Percentiles rank a stretch among this genome's conserved stretches.
Conservation (phyloP, 345 rosid species). For the Dipteronia sinensis region DNA sequence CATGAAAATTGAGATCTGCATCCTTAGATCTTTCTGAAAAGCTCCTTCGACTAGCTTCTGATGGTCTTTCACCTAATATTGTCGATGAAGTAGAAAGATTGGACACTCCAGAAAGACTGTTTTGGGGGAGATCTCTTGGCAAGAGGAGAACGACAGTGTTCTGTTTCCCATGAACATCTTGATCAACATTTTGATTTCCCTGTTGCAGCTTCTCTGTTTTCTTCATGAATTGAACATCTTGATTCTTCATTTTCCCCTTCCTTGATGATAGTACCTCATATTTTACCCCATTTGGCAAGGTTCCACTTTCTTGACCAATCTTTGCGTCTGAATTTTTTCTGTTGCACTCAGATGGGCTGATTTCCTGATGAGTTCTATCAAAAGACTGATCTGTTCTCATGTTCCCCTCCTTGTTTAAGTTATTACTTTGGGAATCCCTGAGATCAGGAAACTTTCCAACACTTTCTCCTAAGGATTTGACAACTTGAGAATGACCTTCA, state of each 20-base stretch:
- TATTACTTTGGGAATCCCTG: conserved; percentile 25
- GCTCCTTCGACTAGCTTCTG: conserved; percentile 42
- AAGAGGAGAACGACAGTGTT: conserved; percentile 49
- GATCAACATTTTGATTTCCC: conserved; percentile 28
- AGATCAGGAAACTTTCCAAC: conserved; percentile 31
- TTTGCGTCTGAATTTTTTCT: conserved; percentile 35
- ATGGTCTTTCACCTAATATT: conserved; percentile 28
- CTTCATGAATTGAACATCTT: conserved; percentile 31
- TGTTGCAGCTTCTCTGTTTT: conserved; percentile 34
- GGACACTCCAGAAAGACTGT: conserved; percentile 33
- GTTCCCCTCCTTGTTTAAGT: conserved; percentile 23
- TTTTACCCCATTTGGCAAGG: conserved; percentile 31
- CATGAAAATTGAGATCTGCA: conserved; percentile 27
- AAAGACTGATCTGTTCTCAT: conserved; percentile 30
- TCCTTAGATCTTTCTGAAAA: conserved; percentile 36
- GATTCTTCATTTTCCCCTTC: conserved; percentile 33
- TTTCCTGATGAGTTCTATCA: conserved; percentile 23
- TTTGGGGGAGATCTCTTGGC: conserved; percentile 47
- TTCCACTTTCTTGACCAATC: conserved; percentile 24
- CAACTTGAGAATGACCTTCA: conserved; percentile 31
- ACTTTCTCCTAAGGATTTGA: conserved; percentile 34
- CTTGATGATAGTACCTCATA: conserved; percentile 30
- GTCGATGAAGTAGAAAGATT: conserved; percentile 30
- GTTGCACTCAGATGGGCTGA: conserved; percentile 31
- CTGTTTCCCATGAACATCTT: conserved; percentile 27